These are phyloP conservation scores for Hippophae gyantsensis DNA, from an alignment of 306 rosid species.

Conservation along the genomic window DNA sequence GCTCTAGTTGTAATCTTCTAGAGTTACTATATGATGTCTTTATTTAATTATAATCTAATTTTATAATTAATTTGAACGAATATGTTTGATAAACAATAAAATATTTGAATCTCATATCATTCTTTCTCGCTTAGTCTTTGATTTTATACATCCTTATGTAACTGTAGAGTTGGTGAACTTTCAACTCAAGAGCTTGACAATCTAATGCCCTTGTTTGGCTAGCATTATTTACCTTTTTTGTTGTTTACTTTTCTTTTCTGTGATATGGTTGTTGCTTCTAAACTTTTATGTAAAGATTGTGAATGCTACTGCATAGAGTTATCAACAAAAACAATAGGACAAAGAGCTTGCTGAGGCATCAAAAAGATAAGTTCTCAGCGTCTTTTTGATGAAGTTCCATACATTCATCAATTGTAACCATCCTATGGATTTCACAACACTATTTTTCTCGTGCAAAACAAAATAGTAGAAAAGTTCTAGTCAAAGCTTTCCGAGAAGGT, in stretches of 20 bases:
- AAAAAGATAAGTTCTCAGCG: constrained; percentile 21
- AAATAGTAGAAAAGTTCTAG: too few species aligned
- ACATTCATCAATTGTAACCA: too few species aligned
- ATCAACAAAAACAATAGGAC: constrained; percentile 70
- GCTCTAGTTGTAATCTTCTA: too few species aligned
- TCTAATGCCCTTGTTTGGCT: constrained; percentile 21
- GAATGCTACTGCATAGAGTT: constrained; percentile 67
- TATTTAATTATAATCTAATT: too few species aligned
- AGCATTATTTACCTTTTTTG: too few species aligned
- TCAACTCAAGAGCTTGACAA: constrained; percentile 50
- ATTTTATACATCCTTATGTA: constrained; percentile 2
- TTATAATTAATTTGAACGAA: too few species aligned
- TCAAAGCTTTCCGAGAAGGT: too few species aligned
- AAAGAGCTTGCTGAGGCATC: constrained; percentile 35
- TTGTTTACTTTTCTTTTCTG: too few species aligned
- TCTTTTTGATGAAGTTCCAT: background rate
- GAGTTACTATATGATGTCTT: too few species aligned
- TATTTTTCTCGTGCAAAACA: too few species aligned
- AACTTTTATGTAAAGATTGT: constrained; percentile 82
- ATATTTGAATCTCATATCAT: background rate
- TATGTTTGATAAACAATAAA: too few species aligned
- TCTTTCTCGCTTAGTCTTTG: background rate
- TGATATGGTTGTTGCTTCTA: constrained; percentile 94
- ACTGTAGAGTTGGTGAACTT: constrained; percentile 56
- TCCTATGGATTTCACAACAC: background rate